Evolutionary conservation across 306 rosid species (phyloP).

Genomic region (Cotoneaster glaucophyllus): DNA sequence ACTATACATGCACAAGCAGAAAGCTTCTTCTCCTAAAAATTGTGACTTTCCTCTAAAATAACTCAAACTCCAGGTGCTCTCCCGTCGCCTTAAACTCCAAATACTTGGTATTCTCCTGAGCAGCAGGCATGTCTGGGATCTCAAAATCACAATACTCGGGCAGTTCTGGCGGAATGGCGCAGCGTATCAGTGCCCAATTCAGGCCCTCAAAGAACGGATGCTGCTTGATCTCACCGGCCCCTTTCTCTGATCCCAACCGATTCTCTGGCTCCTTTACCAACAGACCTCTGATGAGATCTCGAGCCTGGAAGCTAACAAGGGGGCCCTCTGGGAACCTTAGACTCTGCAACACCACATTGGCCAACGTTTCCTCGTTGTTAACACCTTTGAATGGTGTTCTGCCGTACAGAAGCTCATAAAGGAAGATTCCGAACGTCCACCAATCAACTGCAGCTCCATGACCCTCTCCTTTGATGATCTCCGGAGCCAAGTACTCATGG

Average conservation of each 20-base stretch:
- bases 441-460: constrained; percentile 95
- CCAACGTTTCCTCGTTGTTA: constrained; percentile 71
- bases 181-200: constrained; percentile 86
- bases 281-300: constrained; percentile 78
- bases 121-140: constrained; percentile 33
- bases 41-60: constrained; percentile 36
- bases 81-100: constrained; percentile 62
- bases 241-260: constrained; percentile 75
- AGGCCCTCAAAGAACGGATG: constrained; percentile 86
- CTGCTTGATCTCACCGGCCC: constrained; percentile 82
- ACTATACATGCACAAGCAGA: constrained; percentile 18
- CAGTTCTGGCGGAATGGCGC: constrained; percentile 70
- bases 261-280: constrained; percentile 73
- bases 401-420: constrained; percentile 74
- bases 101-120: constrained; percentile 41
- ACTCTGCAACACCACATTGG: constrained; percentile 64
- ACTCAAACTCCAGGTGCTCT: constrained; percentile 74
- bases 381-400: constrained; percentile 77
- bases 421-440: constrained; percentile 94
- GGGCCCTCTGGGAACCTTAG: constrained; percentile 68
- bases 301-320: constrained; percentile 56
- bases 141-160: constrained; percentile 61
- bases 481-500: constrained; percentile 89
- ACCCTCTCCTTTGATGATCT: constrained; percentile 86
- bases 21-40: constrained; percentile 27